A percentile compares a stretch with the other conserved stretches of the same genome.
phyloP scores from a whole-genome alignment of 352 stramenopile genomes.

The Globisporangium carolinianum region DNA sequence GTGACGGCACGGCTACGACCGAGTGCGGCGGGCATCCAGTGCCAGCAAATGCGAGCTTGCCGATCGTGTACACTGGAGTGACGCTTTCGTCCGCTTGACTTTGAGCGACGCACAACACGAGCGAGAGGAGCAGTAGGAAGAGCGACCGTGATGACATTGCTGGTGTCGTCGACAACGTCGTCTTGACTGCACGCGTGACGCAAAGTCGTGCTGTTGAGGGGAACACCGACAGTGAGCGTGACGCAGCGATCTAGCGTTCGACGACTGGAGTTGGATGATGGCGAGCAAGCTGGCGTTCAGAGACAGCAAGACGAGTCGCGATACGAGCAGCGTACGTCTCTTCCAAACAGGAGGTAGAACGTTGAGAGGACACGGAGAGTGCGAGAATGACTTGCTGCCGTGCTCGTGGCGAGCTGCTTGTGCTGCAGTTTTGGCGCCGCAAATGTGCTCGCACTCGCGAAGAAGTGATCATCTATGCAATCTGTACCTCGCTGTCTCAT shows the following conservation, averaged over 20 bases:
- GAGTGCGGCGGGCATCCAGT: conserved; percentile 15
- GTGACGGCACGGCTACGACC: conserved; percentile 3
- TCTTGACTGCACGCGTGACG: too few relatives aligned
- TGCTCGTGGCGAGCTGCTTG: not conserved
- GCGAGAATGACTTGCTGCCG: conserved; percentile 1
- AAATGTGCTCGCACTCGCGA: too few relatives aligned
- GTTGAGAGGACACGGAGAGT: conserved; percentile 3
- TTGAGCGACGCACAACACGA: not conserved
- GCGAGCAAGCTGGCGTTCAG: not conserved
- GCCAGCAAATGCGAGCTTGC: conserved; percentile 12
- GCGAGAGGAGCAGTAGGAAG: not conserved
- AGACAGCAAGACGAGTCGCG: not conserved
- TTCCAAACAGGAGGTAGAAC: not conserved
- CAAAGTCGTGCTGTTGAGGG: too few relatives aligned
- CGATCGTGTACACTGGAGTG: conserved; percentile 11
- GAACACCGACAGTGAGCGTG: too few relatives aligned
- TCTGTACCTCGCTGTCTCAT: too few relatives aligned
- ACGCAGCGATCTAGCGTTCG: not conserved
- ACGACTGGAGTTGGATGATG: not conserved
- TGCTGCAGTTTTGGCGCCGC: not conserved
- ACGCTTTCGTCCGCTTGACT: not conserved
- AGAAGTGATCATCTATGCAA: too few relatives aligned
- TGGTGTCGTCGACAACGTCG: not conserved
- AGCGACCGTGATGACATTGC: not conserved
- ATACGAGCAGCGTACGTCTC: conserved; percentile 5